Evolutionary conservation across 352 stramenopile species (phyloP).

Genomic region (Globisporangium irregulare): DNA sequence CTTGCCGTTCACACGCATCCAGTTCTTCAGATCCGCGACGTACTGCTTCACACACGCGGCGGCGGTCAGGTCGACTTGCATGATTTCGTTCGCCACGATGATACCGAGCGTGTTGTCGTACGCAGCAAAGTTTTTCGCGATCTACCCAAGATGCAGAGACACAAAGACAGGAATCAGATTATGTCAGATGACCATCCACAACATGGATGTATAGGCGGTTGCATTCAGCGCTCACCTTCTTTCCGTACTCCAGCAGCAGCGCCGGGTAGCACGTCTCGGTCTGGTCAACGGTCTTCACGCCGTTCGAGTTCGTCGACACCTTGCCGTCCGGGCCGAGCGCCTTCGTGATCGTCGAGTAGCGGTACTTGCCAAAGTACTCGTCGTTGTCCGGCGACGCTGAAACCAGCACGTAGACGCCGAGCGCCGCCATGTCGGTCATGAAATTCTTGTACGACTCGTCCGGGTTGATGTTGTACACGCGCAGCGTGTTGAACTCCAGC

Average conservation of each 20-base stretch:
- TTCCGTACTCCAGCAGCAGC: conserved; percentile 82
- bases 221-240: conserved; percentile 36
- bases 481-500: conserved; percentile 82
- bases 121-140: conserved; percentile 85
- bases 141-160: conserved; percentile 23
- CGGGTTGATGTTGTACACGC: conserved; percentile 88
- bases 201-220: background rate
- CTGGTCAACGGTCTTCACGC: conserved; percentile 52
- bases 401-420: conserved; percentile 81
- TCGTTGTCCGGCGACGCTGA: conserved; percentile 79
- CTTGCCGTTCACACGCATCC: conserved; percentile 86
- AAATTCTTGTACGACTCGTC: conserved; percentile 80
- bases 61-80: conserved; percentile 74
- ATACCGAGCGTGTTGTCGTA: conserved; percentile 86
- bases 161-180: background rate
- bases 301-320: conserved; percentile 30
- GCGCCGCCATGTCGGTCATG: conserved; percentile 76
- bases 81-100: conserved; percentile 87
- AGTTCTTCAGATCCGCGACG: conserved; percentile 81
- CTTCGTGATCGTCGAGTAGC: conserved; percentile 76
- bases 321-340: conserved; percentile 47
- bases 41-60: conserved; percentile 84
- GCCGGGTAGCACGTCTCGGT: conserved; percentile 83
- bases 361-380: conserved; percentile 84
- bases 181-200: background rate